A percentile compares a stretch with the other conserved stretches of the same genome.
Conservation (phyloP, 2,329 filamentous ascomycete species). For the Ophiostoma ulmi region DNA sequence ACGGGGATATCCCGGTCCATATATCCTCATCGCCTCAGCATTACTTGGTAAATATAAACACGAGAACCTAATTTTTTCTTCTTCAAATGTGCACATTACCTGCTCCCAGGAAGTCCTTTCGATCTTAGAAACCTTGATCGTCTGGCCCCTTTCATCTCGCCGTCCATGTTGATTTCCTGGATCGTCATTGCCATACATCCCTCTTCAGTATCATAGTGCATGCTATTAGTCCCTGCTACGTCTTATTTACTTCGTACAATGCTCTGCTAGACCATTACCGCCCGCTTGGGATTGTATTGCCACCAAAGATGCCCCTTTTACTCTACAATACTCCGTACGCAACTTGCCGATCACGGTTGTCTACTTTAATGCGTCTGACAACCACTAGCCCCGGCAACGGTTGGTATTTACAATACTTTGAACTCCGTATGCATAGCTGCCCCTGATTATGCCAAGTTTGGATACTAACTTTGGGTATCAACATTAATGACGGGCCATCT, state of each 20-base stretch:
- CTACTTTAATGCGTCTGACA: neutral
- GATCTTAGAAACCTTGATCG: neutral
- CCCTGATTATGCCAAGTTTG: neutral
- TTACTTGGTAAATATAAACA: neutral
- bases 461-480: neutral
- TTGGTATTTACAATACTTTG: neutral
- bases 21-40: neutral
- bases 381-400: neutral
- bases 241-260: neutral
- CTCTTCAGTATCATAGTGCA: neutral
- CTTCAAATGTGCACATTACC: neutral
- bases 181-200: neutral
- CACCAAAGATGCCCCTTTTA: neutral
- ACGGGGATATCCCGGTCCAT: neutral
- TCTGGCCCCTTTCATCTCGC: constrained; percentile 13
- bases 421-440: neutral
- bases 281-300: neutral
- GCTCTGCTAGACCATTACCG: neutral
- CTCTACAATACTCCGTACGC: neutral
- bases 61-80: no score
- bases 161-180: neutral
- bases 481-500: neutral
- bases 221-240: neutral
- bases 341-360: neutral
- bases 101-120: neutral